Evolutionary conservation across 371 early-diverging fungal genomes (phyloP).

Genomic region (Saksenaea vasiformis): DNA sequence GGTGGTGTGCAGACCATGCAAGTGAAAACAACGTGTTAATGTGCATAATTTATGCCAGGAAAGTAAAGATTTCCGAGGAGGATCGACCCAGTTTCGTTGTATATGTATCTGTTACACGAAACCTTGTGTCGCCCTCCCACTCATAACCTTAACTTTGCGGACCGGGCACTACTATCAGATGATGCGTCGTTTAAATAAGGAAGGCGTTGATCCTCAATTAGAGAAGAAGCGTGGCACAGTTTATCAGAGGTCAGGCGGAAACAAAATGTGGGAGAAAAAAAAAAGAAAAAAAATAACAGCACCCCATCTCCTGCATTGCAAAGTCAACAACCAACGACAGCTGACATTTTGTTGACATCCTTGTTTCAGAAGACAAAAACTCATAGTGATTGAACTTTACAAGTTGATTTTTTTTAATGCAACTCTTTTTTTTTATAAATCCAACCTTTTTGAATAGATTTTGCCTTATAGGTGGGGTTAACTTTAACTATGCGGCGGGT

Average conservation of each 20-base stretch:
- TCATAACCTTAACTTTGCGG: conserved; percentile 2
- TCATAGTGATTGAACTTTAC: background rate
- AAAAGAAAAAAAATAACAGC: background rate
- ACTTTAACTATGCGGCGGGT: background rate
- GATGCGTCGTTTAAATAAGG: background rate
- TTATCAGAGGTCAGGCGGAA: conserved; percentile 2
- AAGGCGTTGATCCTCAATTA: conserved; percentile 1
- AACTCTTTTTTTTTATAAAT: background rate
- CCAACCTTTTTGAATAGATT: background rate
- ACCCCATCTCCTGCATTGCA: conserved; percentile 6
- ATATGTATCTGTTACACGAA: background rate
- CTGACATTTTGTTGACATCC: background rate
- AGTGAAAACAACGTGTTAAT: background rate
- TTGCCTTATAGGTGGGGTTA: background rate
- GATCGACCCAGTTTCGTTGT: background rate
- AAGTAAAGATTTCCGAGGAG: background rate
- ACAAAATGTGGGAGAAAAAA: conserved; percentile 5
- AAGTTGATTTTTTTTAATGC: background rate
- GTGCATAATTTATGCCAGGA: conserved; percentile 1
- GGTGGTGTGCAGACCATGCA: background rate
- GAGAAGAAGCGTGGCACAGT: background rate
- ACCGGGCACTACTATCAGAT: conserved; percentile 4
- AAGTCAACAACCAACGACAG: conserved; percentile 6
- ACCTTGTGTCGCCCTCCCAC: conserved; percentile 6
- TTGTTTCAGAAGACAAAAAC: conserved; percentile 1